A percentile compares a stretch with the other conserved stretches of the same genome.
Conservation (phyloP, 257 asterid genomes). For the Ballota nigra region DNA sequence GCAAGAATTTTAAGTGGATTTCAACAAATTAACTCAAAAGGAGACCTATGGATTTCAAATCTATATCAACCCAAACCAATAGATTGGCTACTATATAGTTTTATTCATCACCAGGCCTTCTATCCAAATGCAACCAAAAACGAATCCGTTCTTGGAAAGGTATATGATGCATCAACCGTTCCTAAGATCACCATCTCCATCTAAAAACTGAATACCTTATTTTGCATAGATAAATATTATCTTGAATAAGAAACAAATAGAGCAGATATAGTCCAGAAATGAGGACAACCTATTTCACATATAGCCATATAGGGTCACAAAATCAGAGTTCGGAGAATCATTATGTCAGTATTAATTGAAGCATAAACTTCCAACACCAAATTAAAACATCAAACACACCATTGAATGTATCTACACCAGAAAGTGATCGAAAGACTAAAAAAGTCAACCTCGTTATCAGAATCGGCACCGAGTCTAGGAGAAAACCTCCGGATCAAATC, state of each 20-base stretch:
- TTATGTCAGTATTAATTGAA: neutral
- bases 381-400: neutral
- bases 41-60: neutral
- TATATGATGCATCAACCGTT: neutral
- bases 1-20: neutral
- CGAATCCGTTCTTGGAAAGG: neutral
- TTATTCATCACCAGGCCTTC: neutral
- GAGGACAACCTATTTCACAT: neutral
- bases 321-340: neutral
- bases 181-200: no score
- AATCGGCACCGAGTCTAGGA: constrained; percentile 42
- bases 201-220: no score
- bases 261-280: neutral
- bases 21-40: neutral
- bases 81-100: neutral
- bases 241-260: neutral
- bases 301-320: neutral
- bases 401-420: neutral
- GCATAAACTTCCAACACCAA: neutral
- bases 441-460: constrained; percentile 37
- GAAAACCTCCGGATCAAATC: constrained; percentile 57
- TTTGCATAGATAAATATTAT: neutral
- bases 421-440: neutral
- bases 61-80: neutral
- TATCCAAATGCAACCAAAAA: neutral